Base-by-base conservation (phyloP, 495 filamentous ascomycete species). In the Penicillium parvum region DNA sequence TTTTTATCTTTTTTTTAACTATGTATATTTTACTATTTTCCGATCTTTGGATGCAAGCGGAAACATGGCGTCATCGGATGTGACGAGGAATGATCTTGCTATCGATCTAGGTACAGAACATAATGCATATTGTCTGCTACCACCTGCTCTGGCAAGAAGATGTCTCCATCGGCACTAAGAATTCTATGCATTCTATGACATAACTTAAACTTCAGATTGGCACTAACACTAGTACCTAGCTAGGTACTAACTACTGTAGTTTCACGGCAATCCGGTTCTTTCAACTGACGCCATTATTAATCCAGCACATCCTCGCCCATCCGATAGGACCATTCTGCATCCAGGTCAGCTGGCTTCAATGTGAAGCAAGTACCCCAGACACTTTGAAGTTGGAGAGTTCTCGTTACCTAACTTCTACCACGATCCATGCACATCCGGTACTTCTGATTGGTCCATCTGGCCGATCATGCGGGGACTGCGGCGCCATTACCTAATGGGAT, bases 401-500 rank as follows among this genome's bases (percentile, higher is more conserved):
- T 49, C 32, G 32, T 60, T 60, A 57, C 49, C 49, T 60, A 60
- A 60, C 29, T 21, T 22, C 30, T 45, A 37, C 28, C 15, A 19
- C n/a, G 7, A 29, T 36, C 18, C 27, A 40, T 49, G 29, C 25
- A 5, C 7, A 9, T 32, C 3, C 39, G n/a, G 53, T 53, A 5
- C 7, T 7, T 32, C 3, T 42, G n/a, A 56, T 53, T 53, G 26
- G 49, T 27, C 28, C 11, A 27, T 30, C 9, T 29, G 25, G 47
- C 39, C 47, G 52, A 52, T 48, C 45, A 53, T 60, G 56, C 53
- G 56, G 56, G 56, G 56, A 41, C 10, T 33, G 5, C 28, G 9
- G 43, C 33, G 40, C 39, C 39, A 53, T 60, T 60, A 60, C 56
- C 49, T 53, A 60, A 60, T 40, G 10, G 34, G 4, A 43, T 30